Conservation (phyloP, 176 grass and related monocot genomes). For the Musa itinerans region DNA sequence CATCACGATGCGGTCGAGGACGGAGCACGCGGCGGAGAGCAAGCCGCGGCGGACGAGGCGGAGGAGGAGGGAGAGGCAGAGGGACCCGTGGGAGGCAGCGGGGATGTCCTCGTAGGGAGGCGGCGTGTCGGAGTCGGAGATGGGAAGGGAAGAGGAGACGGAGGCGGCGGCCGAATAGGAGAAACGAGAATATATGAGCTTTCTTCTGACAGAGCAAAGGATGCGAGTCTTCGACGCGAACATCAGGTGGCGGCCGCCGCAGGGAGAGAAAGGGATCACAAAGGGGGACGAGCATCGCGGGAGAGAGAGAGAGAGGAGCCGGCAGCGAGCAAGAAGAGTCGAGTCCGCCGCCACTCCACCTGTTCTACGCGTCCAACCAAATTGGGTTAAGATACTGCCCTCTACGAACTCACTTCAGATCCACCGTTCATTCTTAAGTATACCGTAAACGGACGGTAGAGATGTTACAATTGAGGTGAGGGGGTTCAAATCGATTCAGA, state of each 20-base stretch:
- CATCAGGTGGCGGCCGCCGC: background rate
- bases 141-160: background rate
- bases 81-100: background rate
- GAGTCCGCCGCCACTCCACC: background rate
- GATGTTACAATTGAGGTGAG: too few species aligned
- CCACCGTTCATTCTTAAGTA: too few species aligned
- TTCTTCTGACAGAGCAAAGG: background rate
- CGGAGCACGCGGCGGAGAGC: background rate
- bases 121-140: slow-evolving; percentile 4
- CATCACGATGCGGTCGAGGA: slow-evolving; percentile 12
- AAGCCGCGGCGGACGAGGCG: slow-evolving; percentile 10
- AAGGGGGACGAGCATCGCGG: background rate
- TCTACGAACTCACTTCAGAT: too few species aligned
- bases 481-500: too few species aligned
- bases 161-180: background rate
- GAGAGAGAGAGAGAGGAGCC: background rate
- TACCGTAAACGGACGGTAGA: too few species aligned
- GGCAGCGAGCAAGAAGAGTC: background rate
- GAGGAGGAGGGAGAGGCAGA: slow-evolving; percentile 20
- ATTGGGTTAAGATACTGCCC: too few species aligned
- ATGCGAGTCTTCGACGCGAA: background rate
- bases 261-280: background rate
- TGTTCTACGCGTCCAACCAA: too few species aligned
- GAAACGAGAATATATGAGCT: background rate
- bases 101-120: background rate